Conservation (phyloP, 2,329 filamentous ascomycete genomes). For the Cylindrodendrum hubeiense region DNA sequence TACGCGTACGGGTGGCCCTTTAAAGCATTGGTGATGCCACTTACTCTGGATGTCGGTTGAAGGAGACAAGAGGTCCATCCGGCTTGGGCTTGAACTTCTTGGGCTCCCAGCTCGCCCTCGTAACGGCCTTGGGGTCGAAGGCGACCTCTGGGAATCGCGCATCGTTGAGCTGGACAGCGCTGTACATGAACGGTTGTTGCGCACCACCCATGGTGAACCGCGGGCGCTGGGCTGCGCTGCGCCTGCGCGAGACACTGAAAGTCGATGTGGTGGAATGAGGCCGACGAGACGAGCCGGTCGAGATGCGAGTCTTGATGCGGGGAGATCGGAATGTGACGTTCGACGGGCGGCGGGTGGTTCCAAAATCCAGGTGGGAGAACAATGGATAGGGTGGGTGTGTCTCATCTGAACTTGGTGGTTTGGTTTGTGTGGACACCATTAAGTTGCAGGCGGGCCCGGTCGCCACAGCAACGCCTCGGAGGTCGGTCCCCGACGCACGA, state of each 20-base stretch:
- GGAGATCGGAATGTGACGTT: slow-evolving; percentile 10
- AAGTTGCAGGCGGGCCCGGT: slow-evolving; percentile 29
- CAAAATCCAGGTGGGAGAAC: slow-evolving; percentile 12
- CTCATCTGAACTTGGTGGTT: slow-evolving; percentile 30
- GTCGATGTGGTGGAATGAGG: slow-evolving; percentile 14
- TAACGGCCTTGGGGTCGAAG: slow-evolving; percentile 92
- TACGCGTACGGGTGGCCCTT: background rate
- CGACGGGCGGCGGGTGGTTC: background rate
- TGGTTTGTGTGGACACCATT: slow-evolving; percentile 28
- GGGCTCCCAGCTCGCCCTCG: slow-evolving; percentile 80
- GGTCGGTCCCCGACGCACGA: slow-evolving; percentile 24
- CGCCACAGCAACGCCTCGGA: slow-evolving; percentile 43
- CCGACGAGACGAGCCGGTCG: background rate
- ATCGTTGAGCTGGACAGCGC: slow-evolving; percentile 63
- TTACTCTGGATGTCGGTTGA: slow-evolving; percentile 91
- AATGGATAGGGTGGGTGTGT: slow-evolving; percentile 29
- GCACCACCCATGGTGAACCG: slow-evolving; percentile 44
- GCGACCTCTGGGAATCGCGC: slow-evolving; percentile 64
- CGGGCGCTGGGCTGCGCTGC: slow-evolving; percentile 29
- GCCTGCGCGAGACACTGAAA: background rate
- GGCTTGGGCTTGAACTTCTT: slow-evolving; percentile 73
- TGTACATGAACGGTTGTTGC: slow-evolving; percentile 78
- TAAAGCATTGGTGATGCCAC: slow-evolving; percentile 43
- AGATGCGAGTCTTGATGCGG: background rate
- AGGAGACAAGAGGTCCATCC: slow-evolving; percentile 81